Evolutionary conservation across 2,329 filamentous ascomycete genomes (phyloP), one percentile per base, ranked within the genome.

Genomic region (Hypoxylon rubiginosum): DNA sequence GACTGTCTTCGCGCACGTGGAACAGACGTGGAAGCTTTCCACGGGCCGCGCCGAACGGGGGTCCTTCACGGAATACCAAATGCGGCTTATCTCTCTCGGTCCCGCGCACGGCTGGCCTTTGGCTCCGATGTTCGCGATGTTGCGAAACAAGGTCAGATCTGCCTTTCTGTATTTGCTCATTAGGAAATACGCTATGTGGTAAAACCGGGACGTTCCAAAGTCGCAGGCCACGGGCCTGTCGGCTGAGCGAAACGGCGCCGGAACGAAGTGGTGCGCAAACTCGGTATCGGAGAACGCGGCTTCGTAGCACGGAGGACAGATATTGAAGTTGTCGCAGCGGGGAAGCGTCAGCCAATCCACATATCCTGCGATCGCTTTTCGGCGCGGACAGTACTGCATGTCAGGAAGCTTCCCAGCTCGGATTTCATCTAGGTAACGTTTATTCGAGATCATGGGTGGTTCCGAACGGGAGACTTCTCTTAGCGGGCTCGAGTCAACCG

Each of bases 321-420:
- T 91, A 67, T 92, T 88, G 71, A 97, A 91, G 64, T 87, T 87
- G 11, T 89, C 86, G 66, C 90, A 87, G 13, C 88, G 87, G 3
- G 88, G 88, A 4, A 97, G 83, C 0, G 91, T 94, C 66, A 94
- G 89, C 92, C 94, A 97, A 73, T 96, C 93, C 67, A 90, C 83
- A 66, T 90, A 85, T 1, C 90, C 89, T 9, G 86, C 81, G 11
- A 88, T 85, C 10, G 88, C 86, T 4, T 84, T 81, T 41, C 85
- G 87, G 65, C 92, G 86, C 6, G 90, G 90, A 72, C 94, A 97
- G 2, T 89, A 84, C 2, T 91, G 88, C 13, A 94, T 83, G 21
- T 82, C 79, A 10, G 81, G 76, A 6, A 84, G 72, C 2, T 77
- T 76, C 2, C 82, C 82, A 50, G 80, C 73, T 49, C 80, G 78